Conservation (phyloP, 768 basidiomycete genomes). For the Mrakia frigida region DNA sequence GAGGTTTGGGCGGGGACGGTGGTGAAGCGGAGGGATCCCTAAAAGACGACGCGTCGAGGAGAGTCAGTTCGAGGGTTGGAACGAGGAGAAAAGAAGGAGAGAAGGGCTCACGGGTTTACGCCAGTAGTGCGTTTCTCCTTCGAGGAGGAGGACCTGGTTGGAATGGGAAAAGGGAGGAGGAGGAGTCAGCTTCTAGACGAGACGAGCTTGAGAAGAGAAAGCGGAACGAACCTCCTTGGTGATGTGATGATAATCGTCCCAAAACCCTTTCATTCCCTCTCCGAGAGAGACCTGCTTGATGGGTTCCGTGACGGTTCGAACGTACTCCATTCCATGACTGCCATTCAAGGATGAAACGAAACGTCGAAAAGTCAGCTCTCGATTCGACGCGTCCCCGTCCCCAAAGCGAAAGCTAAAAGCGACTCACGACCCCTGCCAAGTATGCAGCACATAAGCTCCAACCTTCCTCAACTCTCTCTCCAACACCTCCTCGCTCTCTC, state of each 20-base stretch:
- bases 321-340: slow-evolving; percentile 50
- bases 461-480: slow-evolving; percentile 44
- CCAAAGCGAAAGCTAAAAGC: neutral
- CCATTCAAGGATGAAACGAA: neutral
- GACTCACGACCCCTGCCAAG: slow-evolving; percentile 49
- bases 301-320: slow-evolving; percentile 49
- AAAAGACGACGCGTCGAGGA: too few species aligned
- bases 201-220: neutral
- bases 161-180: neutral
- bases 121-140: slow-evolving; percentile 39
- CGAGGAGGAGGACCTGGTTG: slow-evolving; percentile 46
- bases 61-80: too few species aligned
- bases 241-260: slow-evolving; percentile 46
- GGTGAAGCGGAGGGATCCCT: slow-evolving; percentile 29
- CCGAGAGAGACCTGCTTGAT: slow-evolving; percentile 46
- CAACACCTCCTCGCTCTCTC: slow-evolving; percentile 41
- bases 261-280: slow-evolving; percentile 46
- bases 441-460: slow-evolving; percentile 49
- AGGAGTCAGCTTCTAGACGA: neutral
- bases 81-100: too few species aligned
- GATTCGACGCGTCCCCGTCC: neutral
- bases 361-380: slow-evolving; percentile 1
- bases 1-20: slow-evolving; percentile 13
- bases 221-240: slow-evolving; percentile 39
- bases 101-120: slow-evolving; percentile 11